phyloP scores from a whole-genome alignment of 73 alveolate genomes.

The Paramecium pentaurelia region DNA sequence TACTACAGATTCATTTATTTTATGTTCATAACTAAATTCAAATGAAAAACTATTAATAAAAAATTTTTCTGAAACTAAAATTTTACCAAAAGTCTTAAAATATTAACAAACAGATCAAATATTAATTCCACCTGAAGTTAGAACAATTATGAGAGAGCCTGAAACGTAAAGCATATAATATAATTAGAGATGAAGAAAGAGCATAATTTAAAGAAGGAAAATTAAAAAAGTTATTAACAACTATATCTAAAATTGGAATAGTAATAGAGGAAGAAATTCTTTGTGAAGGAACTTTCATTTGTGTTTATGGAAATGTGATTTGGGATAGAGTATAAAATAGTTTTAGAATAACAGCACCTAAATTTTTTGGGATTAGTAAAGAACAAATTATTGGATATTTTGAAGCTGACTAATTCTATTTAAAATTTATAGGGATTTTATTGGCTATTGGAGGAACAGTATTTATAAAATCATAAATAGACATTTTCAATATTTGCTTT shows the following conservation, averaged over 20 bases:
- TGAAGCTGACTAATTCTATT: neutral
- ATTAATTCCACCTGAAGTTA: neutral
- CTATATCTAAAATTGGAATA: neutral
- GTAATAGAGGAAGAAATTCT: neutral
- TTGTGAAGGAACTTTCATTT: neutral
- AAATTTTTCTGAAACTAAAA: neutral
- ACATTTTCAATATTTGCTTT: neutral
- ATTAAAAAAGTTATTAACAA: neutral
- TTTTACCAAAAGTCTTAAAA: neutral
- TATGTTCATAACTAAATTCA: neutral
- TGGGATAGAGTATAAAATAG: neutral
- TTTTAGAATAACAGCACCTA: neutral
- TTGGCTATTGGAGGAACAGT: neutral
- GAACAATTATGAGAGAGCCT: neutral
- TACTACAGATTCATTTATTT: neutral
- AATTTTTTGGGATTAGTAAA: neutral
- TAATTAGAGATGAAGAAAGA: neutral
- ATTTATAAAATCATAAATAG: neutral
- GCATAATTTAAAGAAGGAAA: neutral
- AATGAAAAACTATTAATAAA: neutral
- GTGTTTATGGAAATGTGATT: neutral
- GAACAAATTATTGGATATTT: neutral
- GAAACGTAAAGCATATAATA: neutral
- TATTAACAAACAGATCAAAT: neutral
- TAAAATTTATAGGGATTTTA: neutral